A percentile compares a stretch with the other conserved stretches of the same genome.
Conservation (phyloP, 257 asterid genomes). For the Voacanga thouarsii region DNA sequence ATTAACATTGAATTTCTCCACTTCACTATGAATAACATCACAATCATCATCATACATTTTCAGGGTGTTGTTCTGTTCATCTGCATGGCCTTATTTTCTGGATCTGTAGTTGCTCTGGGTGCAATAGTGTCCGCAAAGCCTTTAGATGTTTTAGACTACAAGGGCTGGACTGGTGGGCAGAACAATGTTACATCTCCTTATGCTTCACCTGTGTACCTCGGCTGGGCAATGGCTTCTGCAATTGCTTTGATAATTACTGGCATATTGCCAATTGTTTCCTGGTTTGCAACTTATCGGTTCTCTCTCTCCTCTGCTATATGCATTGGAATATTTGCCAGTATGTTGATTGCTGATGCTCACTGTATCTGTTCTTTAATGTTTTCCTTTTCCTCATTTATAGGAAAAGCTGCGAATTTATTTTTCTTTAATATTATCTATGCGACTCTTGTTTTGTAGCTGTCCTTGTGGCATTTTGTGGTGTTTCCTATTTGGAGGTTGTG, state of each 20-base stretch:
- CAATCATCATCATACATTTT: not conserved
- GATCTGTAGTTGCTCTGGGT: conserved; percentile 89
- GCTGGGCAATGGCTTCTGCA: conserved; percentile 95
- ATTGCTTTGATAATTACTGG: conserved; percentile 84
- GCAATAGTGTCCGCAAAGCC: conserved; percentile 95
- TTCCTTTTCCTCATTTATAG: not conserved
- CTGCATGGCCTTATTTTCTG: conserved; percentile 72
- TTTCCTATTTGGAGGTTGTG: conserved; percentile 76
- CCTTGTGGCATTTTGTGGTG: conserved; percentile 89
- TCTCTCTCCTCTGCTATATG: conserved; percentile 88
- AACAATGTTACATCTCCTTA: conserved; percentile 78
- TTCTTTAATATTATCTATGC: conserved; percentile 9
- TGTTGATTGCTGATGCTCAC: conserved; percentile 13
- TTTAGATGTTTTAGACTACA: conserved; percentile 80
- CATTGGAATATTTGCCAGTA: conserved; percentile 86
- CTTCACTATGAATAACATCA: not conserved
- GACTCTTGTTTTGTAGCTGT: conserved; percentile 47
- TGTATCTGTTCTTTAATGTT: conserved; percentile 1
- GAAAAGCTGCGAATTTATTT: not conserved
- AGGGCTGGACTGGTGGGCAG: conserved; percentile 65
- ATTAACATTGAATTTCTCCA: not conserved
- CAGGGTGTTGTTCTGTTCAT: conserved; percentile 77
- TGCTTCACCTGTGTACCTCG: conserved; percentile 82
- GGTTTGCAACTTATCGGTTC: conserved; percentile 96
- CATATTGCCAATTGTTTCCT: conserved; percentile 84